These are phyloP conservation scores for Hericium erinaceus DNA, from an alignment of 768 basidiomycete genomes.

Conservation along the genomic window DNA sequence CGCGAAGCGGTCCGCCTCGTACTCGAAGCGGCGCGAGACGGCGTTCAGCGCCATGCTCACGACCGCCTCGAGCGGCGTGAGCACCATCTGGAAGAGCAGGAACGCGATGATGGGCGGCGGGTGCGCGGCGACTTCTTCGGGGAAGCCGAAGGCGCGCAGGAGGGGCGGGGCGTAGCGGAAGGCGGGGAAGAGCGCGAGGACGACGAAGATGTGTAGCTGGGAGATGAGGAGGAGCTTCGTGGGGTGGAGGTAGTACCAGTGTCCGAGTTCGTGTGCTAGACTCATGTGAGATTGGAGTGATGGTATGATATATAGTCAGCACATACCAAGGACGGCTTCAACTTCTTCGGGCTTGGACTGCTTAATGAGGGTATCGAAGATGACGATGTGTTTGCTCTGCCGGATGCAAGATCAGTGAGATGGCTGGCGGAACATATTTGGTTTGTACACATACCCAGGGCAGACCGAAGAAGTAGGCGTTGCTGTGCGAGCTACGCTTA, in stretches of 20 bases:
- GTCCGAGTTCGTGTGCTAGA: slow-evolving; percentile 87
- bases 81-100: slow-evolving; percentile 83
- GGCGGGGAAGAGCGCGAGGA: slow-evolving; percentile 82
- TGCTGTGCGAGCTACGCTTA: slow-evolving; percentile 90
- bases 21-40: slow-evolving; percentile 81
- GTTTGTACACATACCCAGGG: slow-evolving; percentile 67
- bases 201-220: slow-evolving; percentile 81
- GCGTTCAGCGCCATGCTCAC: slow-evolving; percentile 71
- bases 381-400: slow-evolving; percentile 89
- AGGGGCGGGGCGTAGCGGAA: slow-evolving; percentile 77
- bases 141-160: slow-evolving; percentile 74
- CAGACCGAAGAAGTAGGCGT: slow-evolving; percentile 97
- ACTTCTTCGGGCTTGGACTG: slow-evolving; percentile 87
- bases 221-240: slow-evolving; percentile 81
- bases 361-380: slow-evolving; percentile 95
- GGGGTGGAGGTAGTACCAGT: slow-evolving; percentile 91
- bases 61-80: slow-evolving; percentile 71
- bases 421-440: not conserved
- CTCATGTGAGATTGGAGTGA: not conserved
- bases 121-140: slow-evolving; percentile 46
- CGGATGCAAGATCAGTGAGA: not conserved
- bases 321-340: slow-evolving; percentile 80
- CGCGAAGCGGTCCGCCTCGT: slow-evolving; percentile 86
- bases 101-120: slow-evolving; percentile 83
- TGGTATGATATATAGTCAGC: not conserved